Base-by-base conservation (phyloP, 2,329 filamentous ascomycete species). In the Rugonectria rugulosa region DNA sequence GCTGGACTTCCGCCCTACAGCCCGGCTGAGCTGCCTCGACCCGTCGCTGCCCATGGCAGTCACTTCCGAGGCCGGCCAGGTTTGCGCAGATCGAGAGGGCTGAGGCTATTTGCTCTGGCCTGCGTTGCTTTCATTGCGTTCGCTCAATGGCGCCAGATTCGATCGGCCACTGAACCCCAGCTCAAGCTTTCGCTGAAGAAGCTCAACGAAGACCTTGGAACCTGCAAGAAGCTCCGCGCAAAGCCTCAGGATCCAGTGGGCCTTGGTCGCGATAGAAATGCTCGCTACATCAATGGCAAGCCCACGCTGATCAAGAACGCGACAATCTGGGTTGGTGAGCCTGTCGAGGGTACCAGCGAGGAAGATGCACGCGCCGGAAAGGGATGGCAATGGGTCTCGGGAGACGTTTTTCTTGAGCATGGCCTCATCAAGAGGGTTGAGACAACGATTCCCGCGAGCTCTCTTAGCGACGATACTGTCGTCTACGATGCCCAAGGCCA, bases 301-400 rank as follows among this genome's bases (percentile, higher is more conserved):
- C 81, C 87, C 0, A 85, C 85, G 0, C 77, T 89, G 34, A 88
- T 89, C 61, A 82, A 79, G 57, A 89, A 89, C 66, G 87, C 87
- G 5, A 86, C 82, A 1, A 78, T 89, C 17, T 89, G 87, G 87
- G 76, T 83, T 4, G 87, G 87, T 27, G 86, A 89, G 71, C 83
- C 87, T 0, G 69, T 65, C 0, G 53, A 77, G 27, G 84, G 83
- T 9, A 76, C 73, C 2, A 80, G 77, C 6, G 68, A 75, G 6
- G 79, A 81, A 40, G 84, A 86, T 62, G 83, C 83, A 1, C 77
- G 79, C 34, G 76, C 76, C 23, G 86, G 86, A 15, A 81, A 81
- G 54, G 85, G 85, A 26, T 89, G 81, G 73, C 69, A 75, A 20
- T 90, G 87, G 87, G 73, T 79, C 27, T 68, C 68, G 2, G 79